These are phyloP conservation scores for Candida koratica DNA, from an alignment of 805 yeast species.

Conservation along the genomic window DNA sequence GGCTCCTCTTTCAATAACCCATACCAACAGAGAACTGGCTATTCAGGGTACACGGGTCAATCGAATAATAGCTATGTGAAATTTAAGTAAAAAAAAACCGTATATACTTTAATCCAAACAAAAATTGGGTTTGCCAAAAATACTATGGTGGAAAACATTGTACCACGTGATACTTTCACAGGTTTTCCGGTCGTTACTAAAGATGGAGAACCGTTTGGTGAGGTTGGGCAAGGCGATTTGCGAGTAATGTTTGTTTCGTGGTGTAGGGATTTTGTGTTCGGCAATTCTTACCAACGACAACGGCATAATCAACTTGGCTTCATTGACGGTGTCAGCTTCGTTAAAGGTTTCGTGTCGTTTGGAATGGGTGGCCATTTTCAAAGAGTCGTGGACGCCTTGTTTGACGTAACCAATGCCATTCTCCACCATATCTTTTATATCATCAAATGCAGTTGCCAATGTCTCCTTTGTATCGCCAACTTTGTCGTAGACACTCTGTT, in stretches of 20 bases:
- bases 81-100: slow-evolving; percentile 8
- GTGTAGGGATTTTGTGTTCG: slow-evolving; percentile 13
- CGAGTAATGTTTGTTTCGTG: slow-evolving; percentile 18
- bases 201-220: slow-evolving; percentile 15
- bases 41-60: slow-evolving; percentile 8
- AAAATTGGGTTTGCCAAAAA: slow-evolving; percentile 46
- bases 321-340: background rate
- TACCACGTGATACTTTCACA: slow-evolving; percentile 53
- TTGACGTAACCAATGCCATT: background rate
- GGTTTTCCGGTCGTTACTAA: slow-evolving; percentile 19
- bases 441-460: slow-evolving; percentile 13
- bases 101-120: slow-evolving; percentile 17
- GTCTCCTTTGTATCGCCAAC: slow-evolving; percentile 14
- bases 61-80: slow-evolving; percentile 13
- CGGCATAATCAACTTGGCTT: slow-evolving; percentile 19
- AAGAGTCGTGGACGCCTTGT: background rate
- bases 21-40: slow-evolving; percentile 15
- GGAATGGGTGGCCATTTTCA: background rate
- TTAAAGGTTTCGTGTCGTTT: background rate
- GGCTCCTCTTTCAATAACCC: slow-evolving; percentile 25
- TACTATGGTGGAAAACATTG: slow-evolving; percentile 46
- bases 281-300: slow-evolving; percentile 18
- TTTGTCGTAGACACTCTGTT: slow-evolving; percentile 13
- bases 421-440: slow-evolving; percentile 5
- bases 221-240: slow-evolving; percentile 14